Evolutionary conservation across 2,329 filamentous ascomycete genomes (phyloP).

Genomic region (Lasiodiplodia gonubiensis): DNA sequence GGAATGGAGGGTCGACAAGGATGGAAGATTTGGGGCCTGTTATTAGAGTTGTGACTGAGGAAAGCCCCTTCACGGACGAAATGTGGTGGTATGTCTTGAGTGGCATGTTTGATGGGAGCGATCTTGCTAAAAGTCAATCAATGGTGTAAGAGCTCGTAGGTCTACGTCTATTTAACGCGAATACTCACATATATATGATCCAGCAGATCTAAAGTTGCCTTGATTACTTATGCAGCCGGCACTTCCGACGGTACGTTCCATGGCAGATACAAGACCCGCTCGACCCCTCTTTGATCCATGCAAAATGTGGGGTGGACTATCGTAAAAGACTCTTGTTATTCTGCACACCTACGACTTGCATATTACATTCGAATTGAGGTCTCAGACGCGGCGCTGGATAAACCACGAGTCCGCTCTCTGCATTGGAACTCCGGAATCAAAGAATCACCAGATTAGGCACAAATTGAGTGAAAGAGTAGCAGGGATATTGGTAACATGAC

Average conservation of each 20-base stretch:
- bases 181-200: background rate
- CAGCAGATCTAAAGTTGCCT: background rate
- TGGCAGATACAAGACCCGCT: background rate
- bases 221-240: background rate
- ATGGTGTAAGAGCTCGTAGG: background rate
- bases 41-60: conserved; percentile 38
- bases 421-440: background rate
- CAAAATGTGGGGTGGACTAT: conserved; percentile 7
- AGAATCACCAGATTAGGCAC: background rate
- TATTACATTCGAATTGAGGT: background rate
- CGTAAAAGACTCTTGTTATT: background rate
- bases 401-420: background rate
- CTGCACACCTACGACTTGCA: background rate
- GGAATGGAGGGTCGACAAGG: conserved; percentile 43
- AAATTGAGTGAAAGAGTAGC: background rate
- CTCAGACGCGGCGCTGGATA: background rate
- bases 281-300: background rate
- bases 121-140: background rate
- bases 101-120: conserved; percentile 2
- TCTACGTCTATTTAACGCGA: background rate
- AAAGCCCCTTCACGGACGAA: conserved; percentile 38
- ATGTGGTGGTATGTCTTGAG: conserved; percentile 13
- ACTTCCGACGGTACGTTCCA: background rate
- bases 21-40: conserved; percentile 31
- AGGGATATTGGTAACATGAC: background rate